Evolutionary conservation across 768 basidiomycete genomes (phyloP).

Genomic region (Macrolepiota albuminosa): DNA sequence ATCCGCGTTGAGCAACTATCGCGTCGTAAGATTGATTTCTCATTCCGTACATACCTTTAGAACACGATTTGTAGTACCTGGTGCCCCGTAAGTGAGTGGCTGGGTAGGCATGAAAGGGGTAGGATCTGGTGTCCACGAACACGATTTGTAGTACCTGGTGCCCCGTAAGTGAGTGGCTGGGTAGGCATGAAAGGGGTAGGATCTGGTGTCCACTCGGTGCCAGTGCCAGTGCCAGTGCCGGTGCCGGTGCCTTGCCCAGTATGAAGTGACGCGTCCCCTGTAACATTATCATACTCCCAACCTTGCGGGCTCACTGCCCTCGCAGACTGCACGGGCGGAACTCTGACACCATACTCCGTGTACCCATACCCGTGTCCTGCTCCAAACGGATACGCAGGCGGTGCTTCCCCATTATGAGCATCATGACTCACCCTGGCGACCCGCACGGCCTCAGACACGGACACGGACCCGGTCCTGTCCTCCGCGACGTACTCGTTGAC

Average conservation of each 20-base stretch:
- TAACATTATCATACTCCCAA: background rate
- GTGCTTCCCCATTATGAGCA: background rate
- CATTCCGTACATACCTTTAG: slow-evolving; percentile 6
- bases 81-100: background rate
- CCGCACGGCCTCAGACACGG: no score
- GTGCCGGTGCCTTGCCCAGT: background rate
- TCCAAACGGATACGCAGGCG: slow-evolving; percentile 4
- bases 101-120: slow-evolving; percentile 6
- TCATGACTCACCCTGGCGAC: background rate
- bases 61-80: background rate
- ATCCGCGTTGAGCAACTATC: background rate
- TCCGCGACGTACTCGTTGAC: slow-evolving; percentile 17
- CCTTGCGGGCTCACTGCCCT: background rate
- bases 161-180: background rate
- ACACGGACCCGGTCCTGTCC: no score
- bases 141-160: background rate
- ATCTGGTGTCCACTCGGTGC: slow-evolving; percentile 5
- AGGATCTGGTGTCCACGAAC: slow-evolving; percentile 4
- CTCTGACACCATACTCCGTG: background rate
- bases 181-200: slow-evolving; percentile 7
- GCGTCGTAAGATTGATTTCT: background rate
- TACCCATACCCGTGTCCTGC: slow-evolving; percentile 1
- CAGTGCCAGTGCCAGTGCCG: no score
- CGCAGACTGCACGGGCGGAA: background rate
- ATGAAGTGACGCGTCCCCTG: background rate